Evolutionary conservation across 352 stramenopile species (phyloP).

Genomic region (Plasmopara muralis): DNA sequence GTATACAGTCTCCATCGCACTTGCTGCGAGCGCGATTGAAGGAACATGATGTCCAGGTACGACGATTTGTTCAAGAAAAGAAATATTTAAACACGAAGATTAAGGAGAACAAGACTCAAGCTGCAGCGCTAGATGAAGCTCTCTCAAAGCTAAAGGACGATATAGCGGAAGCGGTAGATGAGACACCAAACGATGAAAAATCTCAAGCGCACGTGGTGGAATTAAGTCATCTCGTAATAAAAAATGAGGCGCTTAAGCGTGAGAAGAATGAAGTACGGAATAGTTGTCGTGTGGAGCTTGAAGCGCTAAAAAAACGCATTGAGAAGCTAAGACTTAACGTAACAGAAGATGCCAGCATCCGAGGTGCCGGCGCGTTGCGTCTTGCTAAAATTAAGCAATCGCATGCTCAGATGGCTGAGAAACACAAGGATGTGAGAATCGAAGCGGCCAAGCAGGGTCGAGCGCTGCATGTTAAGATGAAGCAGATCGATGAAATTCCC

Average conservation of each 20-base stretch:
- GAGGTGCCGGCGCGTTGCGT: constrained; percentile 42
- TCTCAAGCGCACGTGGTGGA: constrained; percentile 20
- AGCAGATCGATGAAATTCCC: constrained; percentile 80
- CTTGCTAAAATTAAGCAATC: constrained; percentile 57
- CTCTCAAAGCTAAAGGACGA: constrained; percentile 37
- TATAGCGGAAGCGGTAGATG: constrained; percentile 26
- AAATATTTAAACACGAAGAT: constrained; percentile 27
- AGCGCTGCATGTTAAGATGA: constrained; percentile 48
- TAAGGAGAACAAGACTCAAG: constrained; percentile 20
- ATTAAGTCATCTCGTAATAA: constrained; percentile 32
- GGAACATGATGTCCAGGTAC: constrained; percentile 26
- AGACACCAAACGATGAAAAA: constrained; percentile 25
- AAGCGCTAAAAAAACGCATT: constrained; percentile 30
- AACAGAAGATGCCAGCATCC: constrained; percentile 21
- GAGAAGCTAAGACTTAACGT: constrained; percentile 37
- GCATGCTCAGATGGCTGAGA: constrained; percentile 53
- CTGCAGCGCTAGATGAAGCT: constrained; percentile 22
- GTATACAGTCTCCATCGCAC: constrained; percentile 7
- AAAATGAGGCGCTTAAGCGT: constrained; percentile 51
- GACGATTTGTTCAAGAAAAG: constrained; percentile 45
- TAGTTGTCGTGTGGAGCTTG: constrained; percentile 39
- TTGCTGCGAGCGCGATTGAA: constrained; percentile 25
- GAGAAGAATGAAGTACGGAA: constrained; percentile 42
- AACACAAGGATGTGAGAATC: constrained; percentile 62
- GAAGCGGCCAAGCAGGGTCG: constrained; percentile 53